Evolutionary conservation across 169 alveolate species (phyloP).

Genomic region (Babesia bovis): DNA sequence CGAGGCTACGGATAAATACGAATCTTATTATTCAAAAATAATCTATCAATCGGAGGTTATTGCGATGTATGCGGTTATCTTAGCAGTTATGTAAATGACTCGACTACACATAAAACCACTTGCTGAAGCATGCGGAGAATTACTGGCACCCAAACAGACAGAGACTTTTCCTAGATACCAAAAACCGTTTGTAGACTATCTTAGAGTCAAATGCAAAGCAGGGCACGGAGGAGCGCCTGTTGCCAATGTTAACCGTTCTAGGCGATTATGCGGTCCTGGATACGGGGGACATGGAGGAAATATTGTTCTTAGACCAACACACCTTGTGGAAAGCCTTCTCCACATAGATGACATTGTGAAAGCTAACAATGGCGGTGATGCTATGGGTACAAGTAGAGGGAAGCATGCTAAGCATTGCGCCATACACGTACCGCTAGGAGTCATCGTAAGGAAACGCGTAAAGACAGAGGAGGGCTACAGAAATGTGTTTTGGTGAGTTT

Average conservation of each 20-base stretch:
- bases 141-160: conserved; percentile 42
- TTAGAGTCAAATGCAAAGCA: conserved; percentile 69
- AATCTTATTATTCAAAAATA: no score
- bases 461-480: conserved; percentile 45
- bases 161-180: conserved; percentile 72
- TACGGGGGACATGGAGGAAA: conserved; percentile 83
- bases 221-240: conserved; percentile 80
- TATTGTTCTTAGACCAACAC: conserved; percentile 70
- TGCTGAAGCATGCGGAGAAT: conserved; percentile 37
- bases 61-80: no score
- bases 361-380: conserved; percentile 76
- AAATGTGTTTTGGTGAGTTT: conserved; percentile 58
- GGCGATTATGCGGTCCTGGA: conserved; percentile 75
- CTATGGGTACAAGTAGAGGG: conserved; percentile 77
- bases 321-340: conserved; percentile 69
- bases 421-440: conserved; percentile 74
- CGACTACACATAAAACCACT: conserved; percentile 9
- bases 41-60: no score
- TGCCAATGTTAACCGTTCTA: conserved; percentile 66
- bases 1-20: no score
- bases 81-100: no score
- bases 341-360: conserved; percentile 67
- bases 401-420: conserved; percentile 66
- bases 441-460: conserved; percentile 74
- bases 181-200: conserved; percentile 73